Percentiles rank a stretch among this genome's conserved stretches.
Evolutionary conservation across 306 rosid species (phyloP).

Genomic region (Quercus mongolica): DNA sequence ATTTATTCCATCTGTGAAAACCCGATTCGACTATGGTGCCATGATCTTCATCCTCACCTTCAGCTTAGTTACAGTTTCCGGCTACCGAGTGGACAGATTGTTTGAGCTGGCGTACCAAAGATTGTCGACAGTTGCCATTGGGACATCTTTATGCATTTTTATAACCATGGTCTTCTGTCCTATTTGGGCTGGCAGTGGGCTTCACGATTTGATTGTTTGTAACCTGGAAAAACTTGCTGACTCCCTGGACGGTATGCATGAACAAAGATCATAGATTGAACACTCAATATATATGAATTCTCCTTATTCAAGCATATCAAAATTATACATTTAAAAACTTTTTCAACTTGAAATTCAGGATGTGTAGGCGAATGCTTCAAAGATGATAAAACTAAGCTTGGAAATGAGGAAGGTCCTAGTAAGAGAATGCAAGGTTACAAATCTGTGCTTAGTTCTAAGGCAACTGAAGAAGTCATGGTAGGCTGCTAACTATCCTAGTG

Average conservation of each 20-base stretch:
- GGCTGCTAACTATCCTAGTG: not conserved
- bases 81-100: not conserved
- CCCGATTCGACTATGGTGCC: not conserved
- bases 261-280: too few relatives aligned
- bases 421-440: constrained; percentile 26
- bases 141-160: not conserved
- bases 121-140: not conserved
- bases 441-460: constrained; percentile 35
- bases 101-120: not conserved
- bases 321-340: not conserved
- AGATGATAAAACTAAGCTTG: not conserved
- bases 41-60: constrained; percentile 5
- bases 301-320: too few relatives aligned
- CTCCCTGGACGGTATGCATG: not conserved
- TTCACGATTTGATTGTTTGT: not conserved
- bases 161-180: not conserved
- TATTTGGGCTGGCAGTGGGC: not conserved
- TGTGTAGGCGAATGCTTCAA: constrained; percentile 29
- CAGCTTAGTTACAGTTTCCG: not conserved
- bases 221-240: not conserved
- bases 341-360: constrained; percentile 17
- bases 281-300: too few relatives aligned
- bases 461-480: constrained; percentile 43
- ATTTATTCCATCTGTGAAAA: not conserved
- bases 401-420: not conserved